Evolutionary conservation across 495 filamentous ascomycete genomes (phyloP).

Genomic region (Neurospora pannonica): DNA sequence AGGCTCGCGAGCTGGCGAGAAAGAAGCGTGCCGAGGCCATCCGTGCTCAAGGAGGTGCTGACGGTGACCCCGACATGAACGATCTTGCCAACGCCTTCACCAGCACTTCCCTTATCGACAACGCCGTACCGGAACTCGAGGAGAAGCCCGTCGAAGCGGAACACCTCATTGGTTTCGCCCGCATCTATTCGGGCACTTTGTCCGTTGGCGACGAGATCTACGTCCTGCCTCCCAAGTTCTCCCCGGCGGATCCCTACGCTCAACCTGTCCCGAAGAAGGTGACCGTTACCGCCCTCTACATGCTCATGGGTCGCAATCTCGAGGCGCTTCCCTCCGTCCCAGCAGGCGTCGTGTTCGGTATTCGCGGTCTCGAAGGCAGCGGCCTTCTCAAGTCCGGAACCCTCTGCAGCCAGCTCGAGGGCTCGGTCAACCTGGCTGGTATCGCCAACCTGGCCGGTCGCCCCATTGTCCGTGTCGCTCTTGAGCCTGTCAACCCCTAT

Average conservation of each 20-base stretch:
- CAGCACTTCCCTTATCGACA: constrained; percentile 36
- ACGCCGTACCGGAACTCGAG: constrained; percentile 36
- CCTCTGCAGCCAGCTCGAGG: constrained; percentile 78
- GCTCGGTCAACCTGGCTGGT: constrained; percentile 87
- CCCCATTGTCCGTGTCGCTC: constrained; percentile 89
- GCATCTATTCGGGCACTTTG: constrained; percentile 84
- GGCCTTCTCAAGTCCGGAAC: constrained; percentile 87
- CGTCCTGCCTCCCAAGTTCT: constrained; percentile 85
- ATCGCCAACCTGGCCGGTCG: constrained; percentile 59
- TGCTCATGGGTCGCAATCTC: constrained; percentile 88
- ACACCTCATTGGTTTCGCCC: constrained; percentile 87
- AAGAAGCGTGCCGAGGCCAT: constrained; percentile 83
- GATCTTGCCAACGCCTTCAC: constrained; percentile 24
- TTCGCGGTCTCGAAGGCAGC: constrained; percentile 81
- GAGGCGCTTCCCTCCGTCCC: constrained; percentile 78
- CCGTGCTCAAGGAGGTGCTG: constrained; percentile 47
- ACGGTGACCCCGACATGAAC: constrained; percentile 16
- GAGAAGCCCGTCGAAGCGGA: constrained; percentile 61
- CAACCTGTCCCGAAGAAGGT: constrained; percentile 73
- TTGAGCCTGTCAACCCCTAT: constrained; percentile 80
- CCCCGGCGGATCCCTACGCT: constrained; percentile 65
- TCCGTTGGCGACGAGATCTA: constrained; percentile 86
- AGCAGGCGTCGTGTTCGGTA: constrained; percentile 93
- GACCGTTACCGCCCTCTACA: constrained; percentile 79
- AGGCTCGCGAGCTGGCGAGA: constrained; percentile 79